Base-by-base conservation (phyloP, 2,329 filamentous ascomycete species). In the Tolypocladium cylindrosporum region DNA sequence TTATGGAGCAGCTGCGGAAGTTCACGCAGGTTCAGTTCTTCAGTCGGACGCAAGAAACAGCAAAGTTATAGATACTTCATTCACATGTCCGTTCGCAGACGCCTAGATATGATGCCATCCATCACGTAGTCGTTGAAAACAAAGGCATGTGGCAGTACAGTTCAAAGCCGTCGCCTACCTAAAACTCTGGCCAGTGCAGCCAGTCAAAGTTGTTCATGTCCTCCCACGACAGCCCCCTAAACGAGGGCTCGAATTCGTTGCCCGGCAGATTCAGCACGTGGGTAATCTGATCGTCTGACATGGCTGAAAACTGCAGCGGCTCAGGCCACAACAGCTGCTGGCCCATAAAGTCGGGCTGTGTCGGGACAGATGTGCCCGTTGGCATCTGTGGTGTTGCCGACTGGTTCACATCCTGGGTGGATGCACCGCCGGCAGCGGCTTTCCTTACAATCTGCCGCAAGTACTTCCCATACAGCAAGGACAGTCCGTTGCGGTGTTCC, bases 281-380 rank as follows among this genome's bases (percentile, higher is more conserved):
- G 6, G 83, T 78, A 53, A 88, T 85, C 66, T 89, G 84, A 59
- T 86, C 79, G 58, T 87, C 84, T 1, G 85, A 88, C 86, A 89
- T 89, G 39, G 83, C 76, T 2, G 84, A 87, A 67, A 88, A 86
- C 31, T 84, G 82, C 27, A 87, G 64, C 5, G 81, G 76, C 60
- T 82, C 79, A 0, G 75, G 67, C 75, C 77, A 79, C 10, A 77
- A 59, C 6, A 66, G 54, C 3, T 65, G 63, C 51, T 70, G 67
- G 7, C 67, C 66, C 52, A 72, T 42, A 31, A 71, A 71, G 16
- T 57, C 58, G 14, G 61, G 64, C 0, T 63, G 63, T 7, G 64
- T 64, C 8, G 66, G 57, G 4, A 65, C 62, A 0, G 69, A 60
- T 0, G 64, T 40, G 7, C 59, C 64, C 21, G 64, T 51, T 1